Percentiles rank a stretch among this genome's conserved stretches.
These are phyloP conservation scores for Curvularia lunata DNA, from an alignment of 2,329 filamentous ascomycete species.

Conservation along the genomic window DNA sequence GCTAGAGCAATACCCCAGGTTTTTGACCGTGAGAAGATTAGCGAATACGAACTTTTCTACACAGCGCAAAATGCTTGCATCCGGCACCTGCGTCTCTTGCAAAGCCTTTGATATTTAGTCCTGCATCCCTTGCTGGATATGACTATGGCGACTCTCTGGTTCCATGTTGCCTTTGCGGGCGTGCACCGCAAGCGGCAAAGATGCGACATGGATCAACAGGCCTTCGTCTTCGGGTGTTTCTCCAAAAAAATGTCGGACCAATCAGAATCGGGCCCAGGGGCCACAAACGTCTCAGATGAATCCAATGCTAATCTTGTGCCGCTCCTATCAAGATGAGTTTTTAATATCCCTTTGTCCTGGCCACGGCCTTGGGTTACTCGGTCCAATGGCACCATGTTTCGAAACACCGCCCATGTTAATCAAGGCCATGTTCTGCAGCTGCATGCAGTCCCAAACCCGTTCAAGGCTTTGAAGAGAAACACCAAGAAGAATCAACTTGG, in stretches of 20 bases:
- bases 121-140: neutral
- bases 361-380: constrained; percentile 3
- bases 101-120: neutral
- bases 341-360: constrained; percentile 12
- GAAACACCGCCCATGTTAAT: constrained; percentile 3
- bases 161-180: neutral
- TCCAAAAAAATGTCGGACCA: constrained; percentile 5
- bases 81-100: neutral
- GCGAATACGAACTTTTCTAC: constrained; percentile 9
- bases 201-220: constrained; percentile 13
- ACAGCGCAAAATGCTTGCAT: neutral
- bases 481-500: no score
- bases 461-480: neutral
- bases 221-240: constrained; percentile 8
- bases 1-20: constrained; percentile 14
- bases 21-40: constrained; percentile 9
- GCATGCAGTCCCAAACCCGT: neutral
- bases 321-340: constrained; percentile 14
- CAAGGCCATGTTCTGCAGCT: neutral
- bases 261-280: constrained; percentile 3
- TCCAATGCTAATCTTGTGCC: constrained; percentile 10
- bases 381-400: constrained; percentile 6
- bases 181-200: neutral
- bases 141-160: neutral
- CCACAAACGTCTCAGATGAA: constrained; percentile 10